Conservation (phyloP, 1,139 yeast genomes). For the Sugiyamaella neomexicana region DNA sequence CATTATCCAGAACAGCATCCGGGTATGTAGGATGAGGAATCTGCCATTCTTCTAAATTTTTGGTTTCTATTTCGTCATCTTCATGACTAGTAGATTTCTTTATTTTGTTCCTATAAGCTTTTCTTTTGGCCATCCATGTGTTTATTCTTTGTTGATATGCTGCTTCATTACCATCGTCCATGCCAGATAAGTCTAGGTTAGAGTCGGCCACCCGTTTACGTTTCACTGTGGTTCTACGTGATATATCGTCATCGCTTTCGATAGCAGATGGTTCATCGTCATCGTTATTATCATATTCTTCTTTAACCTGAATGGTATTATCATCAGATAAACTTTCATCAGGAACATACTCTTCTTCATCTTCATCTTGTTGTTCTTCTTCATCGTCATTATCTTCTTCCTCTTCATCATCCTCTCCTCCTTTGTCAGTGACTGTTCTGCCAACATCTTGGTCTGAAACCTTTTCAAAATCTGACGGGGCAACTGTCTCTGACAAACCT, state of each 20-base stretch:
- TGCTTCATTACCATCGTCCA: constrained; percentile 78
- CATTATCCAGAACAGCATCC: constrained; percentile 71
- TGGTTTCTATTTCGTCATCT: constrained; percentile 29
- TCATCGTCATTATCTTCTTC: constrained; percentile 33
- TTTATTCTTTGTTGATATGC: constrained; percentile 59
- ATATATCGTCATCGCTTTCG: neutral
- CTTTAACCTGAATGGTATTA: neutral
- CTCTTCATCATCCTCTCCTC: constrained; percentile 30
- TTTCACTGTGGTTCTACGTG: neutral
- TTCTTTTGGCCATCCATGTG: constrained; percentile 54
- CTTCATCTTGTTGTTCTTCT: constrained; percentile 27
- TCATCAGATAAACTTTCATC: constrained; percentile 2
- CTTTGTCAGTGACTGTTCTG: constrained; percentile 31
- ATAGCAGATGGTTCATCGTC: constrained; percentile 19
- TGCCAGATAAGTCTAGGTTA: constrained; percentile 33
- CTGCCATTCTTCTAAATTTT: constrained; percentile 56
- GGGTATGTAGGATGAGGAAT: constrained; percentile 75
- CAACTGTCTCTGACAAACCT: constrained; percentile 12
- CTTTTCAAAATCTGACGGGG: neutral
- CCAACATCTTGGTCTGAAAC: constrained; percentile 16
- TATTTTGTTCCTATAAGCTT: constrained; percentile 31
- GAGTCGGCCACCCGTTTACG: neutral
- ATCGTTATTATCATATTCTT: constrained; percentile 12
- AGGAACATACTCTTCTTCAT: constrained; percentile 22
- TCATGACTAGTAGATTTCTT: constrained; percentile 19